Evolutionary conservation across 352 stramenopile species (phyloP).

Genomic region (Stramenopiles sp.): DNA sequence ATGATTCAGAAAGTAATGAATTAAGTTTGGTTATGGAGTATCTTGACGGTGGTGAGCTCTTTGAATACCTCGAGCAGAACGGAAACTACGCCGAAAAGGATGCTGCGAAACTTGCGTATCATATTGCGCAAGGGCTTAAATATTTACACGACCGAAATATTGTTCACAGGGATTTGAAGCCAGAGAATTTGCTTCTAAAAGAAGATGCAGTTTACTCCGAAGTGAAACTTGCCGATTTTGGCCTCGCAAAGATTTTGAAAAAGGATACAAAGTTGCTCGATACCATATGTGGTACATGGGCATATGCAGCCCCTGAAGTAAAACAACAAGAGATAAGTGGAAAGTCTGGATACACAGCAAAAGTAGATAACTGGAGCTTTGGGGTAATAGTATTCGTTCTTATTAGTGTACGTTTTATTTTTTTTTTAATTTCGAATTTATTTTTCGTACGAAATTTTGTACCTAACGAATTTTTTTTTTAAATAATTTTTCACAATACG

Average conservation of each 20-base stretch:
- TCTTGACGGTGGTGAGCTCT: slow-evolving; percentile 11
- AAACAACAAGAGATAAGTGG: background rate
- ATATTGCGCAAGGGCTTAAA: too few species aligned
- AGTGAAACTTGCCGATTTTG: slow-evolving; percentile 14
- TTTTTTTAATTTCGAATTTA: too few species aligned
- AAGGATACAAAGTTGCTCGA: background rate
- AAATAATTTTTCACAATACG: too few species aligned
- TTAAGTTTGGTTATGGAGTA: slow-evolving; percentile 12
- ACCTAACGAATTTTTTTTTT: too few species aligned
- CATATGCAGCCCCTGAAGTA: slow-evolving; percentile 12
- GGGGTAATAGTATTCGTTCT: slow-evolving; percentile 9
- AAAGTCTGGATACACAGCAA: slow-evolving; percentile 7
- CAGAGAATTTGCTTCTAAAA: too few species aligned
- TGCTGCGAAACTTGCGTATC: too few species aligned
- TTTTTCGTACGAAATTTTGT: too few species aligned
- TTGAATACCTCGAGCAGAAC: slow-evolving; percentile 8
- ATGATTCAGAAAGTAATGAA: slow-evolving; percentile 6
- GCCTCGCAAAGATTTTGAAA: slow-evolving; percentile 11
- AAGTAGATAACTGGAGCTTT: slow-evolving; percentile 9
- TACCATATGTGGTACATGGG: slow-evolving; percentile 10
- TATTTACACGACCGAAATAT: too few species aligned
- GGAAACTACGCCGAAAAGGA: slow-evolving; percentile 7
- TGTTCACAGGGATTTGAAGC: too few species aligned
- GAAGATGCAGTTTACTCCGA: background rate
- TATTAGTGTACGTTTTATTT: too few species aligned